phyloP scores from a whole-genome alignment of 768 basidiomycete genomes.

The Leccinum pellstonianum region DNA sequence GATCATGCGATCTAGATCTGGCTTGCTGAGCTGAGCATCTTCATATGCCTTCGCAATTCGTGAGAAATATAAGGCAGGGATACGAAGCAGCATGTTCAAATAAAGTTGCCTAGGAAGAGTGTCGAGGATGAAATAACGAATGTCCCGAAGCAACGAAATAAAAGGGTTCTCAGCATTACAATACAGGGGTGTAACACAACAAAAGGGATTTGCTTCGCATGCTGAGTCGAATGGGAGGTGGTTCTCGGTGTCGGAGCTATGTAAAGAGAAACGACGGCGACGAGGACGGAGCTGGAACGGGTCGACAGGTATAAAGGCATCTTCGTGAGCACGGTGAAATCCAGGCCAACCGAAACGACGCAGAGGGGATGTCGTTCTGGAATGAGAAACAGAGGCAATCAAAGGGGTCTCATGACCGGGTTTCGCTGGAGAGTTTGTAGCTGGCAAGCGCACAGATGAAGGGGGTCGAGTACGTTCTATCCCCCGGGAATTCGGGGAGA shows the following conservation, averaged over 20 bases:
- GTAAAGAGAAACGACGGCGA: constrained; percentile 21
- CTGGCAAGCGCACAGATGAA: constrained; percentile 8
- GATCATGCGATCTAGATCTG: constrained; percentile 61
- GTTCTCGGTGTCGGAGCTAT: constrained; percentile 22
- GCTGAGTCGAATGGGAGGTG: constrained; percentile 17
- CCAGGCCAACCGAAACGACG: constrained; percentile 55
- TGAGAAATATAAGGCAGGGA: constrained; percentile 80
- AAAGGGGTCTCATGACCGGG: constrained; percentile 28
- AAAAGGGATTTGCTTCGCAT: constrained; percentile 24
- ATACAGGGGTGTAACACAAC: constrained; percentile 20
- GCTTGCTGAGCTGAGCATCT: constrained; percentile 74
- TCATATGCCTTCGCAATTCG: constrained; percentile 75
- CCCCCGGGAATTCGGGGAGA: constrained; percentile 5
- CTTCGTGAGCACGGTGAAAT: constrained; percentile 51
- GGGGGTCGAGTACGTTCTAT: constrained; percentile 14
- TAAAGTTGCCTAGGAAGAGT: constrained; percentile 45
- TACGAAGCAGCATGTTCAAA: constrained; percentile 52
- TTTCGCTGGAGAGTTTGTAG: constrained; percentile 15
- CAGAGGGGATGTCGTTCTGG: constrained; percentile 54
- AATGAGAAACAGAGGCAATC: constrained; percentile 34
- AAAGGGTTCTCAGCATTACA: constrained; percentile 18
- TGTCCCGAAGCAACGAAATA: constrained; percentile 17
- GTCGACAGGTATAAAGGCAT: constrained; percentile 55
- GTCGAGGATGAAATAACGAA: constrained; percentile 32
- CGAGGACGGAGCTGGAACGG: constrained; percentile 43